Evolutionary conservation across 176 grass and related monocot species (phyloP).

Genomic region (Pontederia crassipes): DNA sequence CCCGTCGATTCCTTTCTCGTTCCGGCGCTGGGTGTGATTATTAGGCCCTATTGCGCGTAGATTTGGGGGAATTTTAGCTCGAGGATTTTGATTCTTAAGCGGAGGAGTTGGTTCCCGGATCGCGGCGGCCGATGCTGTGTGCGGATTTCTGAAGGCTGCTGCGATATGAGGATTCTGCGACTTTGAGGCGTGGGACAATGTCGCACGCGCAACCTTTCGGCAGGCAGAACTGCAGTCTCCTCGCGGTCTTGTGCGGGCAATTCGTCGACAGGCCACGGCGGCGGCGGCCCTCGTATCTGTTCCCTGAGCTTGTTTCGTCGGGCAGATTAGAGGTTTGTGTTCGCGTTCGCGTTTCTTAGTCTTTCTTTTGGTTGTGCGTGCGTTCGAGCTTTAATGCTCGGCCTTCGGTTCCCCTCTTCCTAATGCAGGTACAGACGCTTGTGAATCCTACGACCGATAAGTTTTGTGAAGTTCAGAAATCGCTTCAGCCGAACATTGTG

Average conservation of each 20-base stretch:
- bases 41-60: no score
- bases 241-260: conserved; percentile 43
- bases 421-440: conserved; percentile 53
- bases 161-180: no score
- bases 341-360: background rate
- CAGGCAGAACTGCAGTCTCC: conserved; percentile 23
- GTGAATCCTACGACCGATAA: conserved; percentile 49
- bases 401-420: background rate
- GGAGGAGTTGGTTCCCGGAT: no score
- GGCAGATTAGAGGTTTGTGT: conserved; percentile 38
- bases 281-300: conserved; percentile 26
- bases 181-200: conserved; percentile 18
- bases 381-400: background rate
- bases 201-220: conserved; percentile 21
- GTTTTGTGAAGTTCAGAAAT: conserved; percentile 33
- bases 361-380: background rate
- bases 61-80: no score
- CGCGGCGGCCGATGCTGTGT: no score
- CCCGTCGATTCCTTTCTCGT: no score
- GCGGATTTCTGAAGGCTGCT: no score
- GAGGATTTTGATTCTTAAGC: no score
- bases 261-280: conserved; percentile 20
- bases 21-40: no score
- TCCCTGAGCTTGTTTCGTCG: conserved; percentile 38
- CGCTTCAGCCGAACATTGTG: conserved; percentile 39